Percentiles rank a stretch among this genome's conserved stretches.
These are phyloP conservation scores for Exophiala lecanii-corni DNA, from an alignment of 2,329 filamentous ascomycete species.

Conservation along the genomic window DNA sequence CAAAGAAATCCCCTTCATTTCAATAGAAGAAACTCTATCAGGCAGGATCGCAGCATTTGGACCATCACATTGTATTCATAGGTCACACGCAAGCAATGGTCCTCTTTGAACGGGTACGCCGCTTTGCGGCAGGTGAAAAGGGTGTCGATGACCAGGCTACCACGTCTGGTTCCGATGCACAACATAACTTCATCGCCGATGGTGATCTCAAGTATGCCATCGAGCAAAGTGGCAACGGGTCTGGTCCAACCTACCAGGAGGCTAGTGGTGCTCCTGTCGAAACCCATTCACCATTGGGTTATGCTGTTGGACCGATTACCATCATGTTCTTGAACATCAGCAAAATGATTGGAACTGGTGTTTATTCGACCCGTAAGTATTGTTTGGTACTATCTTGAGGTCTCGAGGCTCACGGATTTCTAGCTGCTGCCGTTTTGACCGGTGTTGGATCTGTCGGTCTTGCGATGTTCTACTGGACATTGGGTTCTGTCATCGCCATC, in stretches of 20 bases:
- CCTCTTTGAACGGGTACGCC: background rate
- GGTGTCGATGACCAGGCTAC: background rate
- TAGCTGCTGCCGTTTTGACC: slow-evolving; percentile 48
- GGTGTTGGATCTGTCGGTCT: slow-evolving; percentile 60
- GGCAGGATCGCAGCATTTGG: too few species aligned
- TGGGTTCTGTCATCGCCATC: slow-evolving; percentile 57
- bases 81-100: too few species aligned
- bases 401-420: background rate
- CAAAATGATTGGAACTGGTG: slow-evolving; percentile 60
- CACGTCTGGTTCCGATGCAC: background rate
- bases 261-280: slow-evolving; percentile 60
- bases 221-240: slow-evolving; percentile 47
- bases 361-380: slow-evolving; percentile 56
- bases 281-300: slow-evolving; percentile 54
- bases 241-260: slow-evolving; percentile 52
- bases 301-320: slow-evolving; percentile 52
- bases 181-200: slow-evolving; percentile 27
- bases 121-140: background rate
- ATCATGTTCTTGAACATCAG: slow-evolving; percentile 59
- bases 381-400: slow-evolving; percentile 39
- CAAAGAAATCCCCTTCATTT: too few species aligned
- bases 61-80: too few species aligned
- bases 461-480: slow-evolving; percentile 59
- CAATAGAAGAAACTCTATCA: too few species aligned
- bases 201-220: slow-evolving; percentile 42